Evolutionary conservation across 345 rosid genomes (phyloP).

Genomic region (Pistacia vera): DNA sequence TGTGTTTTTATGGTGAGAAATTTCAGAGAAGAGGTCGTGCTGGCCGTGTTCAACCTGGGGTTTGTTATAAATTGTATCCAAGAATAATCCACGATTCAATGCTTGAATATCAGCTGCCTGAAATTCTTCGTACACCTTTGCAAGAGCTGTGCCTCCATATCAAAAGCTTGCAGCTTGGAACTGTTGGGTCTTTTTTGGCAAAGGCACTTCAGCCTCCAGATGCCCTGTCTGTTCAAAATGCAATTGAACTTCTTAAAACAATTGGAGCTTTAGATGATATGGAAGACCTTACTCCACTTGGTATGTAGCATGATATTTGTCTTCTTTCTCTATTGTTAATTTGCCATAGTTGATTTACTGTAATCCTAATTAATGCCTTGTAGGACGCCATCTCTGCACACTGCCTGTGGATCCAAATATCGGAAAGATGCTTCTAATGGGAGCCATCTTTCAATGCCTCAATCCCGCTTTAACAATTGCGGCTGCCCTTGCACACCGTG

Average conservation of each 20-base stretch:
- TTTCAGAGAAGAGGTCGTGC: conserved; percentile 95
- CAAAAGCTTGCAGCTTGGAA: conserved; percentile 89
- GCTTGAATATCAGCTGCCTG: conserved; percentile 85
- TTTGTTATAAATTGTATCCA: conserved; percentile 92
- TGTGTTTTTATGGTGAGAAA: conserved; percentile 23
- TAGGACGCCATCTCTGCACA: conserved; percentile 86
- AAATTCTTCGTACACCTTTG: conserved; percentile 90
- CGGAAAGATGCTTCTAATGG: conserved; percentile 97
- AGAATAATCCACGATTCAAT: conserved; percentile 76
- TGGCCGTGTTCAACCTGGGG: conserved; percentile 97
- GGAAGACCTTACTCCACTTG: conserved; percentile 93
- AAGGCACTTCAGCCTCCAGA: conserved; percentile 99
- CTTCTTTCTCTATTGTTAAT: conserved; percentile 13
- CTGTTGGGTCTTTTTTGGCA: conserved; percentile 81
- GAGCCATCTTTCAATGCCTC: conserved; percentile 90
- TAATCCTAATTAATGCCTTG: conserved; percentile 19
- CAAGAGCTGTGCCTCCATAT: conserved; percentile 93
- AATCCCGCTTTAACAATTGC: conserved; percentile 96
- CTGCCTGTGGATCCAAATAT: conserved; percentile 90
- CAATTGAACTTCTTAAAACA: conserved; percentile 91
- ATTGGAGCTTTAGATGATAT: conserved; percentile 84
- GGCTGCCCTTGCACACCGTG: conserved; percentile 86
- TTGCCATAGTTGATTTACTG: conserved; percentile 15
- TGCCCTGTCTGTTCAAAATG: conserved; percentile 92
- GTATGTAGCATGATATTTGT: conserved; percentile 39